These are phyloP conservation scores for Fraxinus platypoda DNA, from an alignment of 305 asterid species.

Conservation along the genomic window DNA sequence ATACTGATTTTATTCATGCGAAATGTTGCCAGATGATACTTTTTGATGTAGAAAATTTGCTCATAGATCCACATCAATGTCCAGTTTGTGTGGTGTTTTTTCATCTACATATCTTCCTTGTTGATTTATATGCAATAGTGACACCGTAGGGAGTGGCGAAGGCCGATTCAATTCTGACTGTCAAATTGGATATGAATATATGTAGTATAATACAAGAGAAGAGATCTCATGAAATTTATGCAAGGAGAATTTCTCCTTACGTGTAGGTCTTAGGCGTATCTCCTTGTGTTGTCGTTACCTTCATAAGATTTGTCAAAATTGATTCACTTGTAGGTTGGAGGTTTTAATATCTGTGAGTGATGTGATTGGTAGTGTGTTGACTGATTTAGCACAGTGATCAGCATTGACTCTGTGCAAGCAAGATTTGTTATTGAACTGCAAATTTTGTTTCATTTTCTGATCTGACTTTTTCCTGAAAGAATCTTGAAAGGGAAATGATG, in stretches of 20 bases:
- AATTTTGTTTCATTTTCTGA: background rate
- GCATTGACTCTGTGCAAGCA: background rate
- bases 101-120: background rate
- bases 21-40: background rate
- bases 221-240: background rate
- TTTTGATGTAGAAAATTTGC: background rate
- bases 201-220: background rate
- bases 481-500: background rate
- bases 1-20: background rate
- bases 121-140: background rate
- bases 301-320: background rate
- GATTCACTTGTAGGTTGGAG: background rate
- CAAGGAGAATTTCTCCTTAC: background rate
- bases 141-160: background rate
- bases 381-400: background rate
- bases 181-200: background rate
- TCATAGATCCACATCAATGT: background rate
- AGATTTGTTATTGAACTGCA: background rate
- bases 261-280: background rate
- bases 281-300: background rate
- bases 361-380: background rate
- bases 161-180: background rate
- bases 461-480: background rate
- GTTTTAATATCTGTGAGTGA: background rate
- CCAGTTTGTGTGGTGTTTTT: background rate